Base-by-base conservation (phyloP, 2,329 filamentous ascomycete genomes). In the Pseudogymnoascus destructans region DNA sequence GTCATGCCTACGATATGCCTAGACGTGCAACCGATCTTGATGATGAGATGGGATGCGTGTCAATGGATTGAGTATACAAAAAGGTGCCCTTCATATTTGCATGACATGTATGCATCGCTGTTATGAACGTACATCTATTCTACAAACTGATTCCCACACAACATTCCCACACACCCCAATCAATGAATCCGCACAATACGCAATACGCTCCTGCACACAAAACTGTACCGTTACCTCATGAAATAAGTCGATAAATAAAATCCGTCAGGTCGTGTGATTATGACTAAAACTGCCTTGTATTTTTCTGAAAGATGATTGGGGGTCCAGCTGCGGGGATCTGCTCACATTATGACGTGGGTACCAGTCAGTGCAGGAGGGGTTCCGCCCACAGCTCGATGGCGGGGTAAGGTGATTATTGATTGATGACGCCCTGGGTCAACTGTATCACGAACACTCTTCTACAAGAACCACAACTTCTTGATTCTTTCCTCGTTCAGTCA, bases 351-450 rank as follows among this genome's bases (percentile, higher is more conserved):
- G 46, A 52, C 46, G 46, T 52, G 46, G 46, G n/a, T 32, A 13
- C 5, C 9, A 5, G 19, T 11, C 9, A 5, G 19, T 11, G 9
- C 3, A 27, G 42, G 46, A 32, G 46, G 46, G 46, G 46, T 52
- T 52, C 46, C 40, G 40, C 40, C 38, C 40, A 13, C 21, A 25
- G 40, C 40, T 15, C 6, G 21, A 52, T 52, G 46, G 46, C 46
- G 46, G 46, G 46, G 46, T 52, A 52, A 52, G 46, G 46, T 52
- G 46, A 52, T 52, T 30, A 52, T 52, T 52, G 46, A 32, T 52
- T 19, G 25, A 52, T 32, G 46, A 30, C 46, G 32, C 17, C 46
- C 46, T 30, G 23, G 23, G 23, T 8, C 23, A 23, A 49, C 42
- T 8, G 13, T 23, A 17, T 49, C 42, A 30, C 46, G 11, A 23